Conservation (phyloP, 495 filamentous ascomycete genomes). For the Opeltia flavorubescens region DNA sequence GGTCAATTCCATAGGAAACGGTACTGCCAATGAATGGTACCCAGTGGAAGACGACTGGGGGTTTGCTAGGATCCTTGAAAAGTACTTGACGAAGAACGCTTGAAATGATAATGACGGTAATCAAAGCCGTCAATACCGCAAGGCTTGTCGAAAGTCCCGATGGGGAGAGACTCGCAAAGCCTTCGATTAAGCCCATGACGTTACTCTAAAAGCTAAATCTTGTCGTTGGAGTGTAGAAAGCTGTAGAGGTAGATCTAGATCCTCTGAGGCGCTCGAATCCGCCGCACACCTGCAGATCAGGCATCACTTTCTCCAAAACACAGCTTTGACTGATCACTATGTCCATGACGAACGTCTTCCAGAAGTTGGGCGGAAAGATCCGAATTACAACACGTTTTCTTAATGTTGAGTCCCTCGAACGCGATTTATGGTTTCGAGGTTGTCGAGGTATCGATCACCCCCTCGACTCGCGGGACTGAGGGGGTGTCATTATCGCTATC, state of each 20-base stretch:
- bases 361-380: not conserved
- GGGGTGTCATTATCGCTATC: no score
- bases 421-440: no score
- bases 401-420: no score
- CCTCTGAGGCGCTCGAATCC: not conserved
- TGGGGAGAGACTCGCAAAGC: not conserved
- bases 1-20: slow-evolving; percentile 70
- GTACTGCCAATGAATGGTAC: slow-evolving; percentile 70
- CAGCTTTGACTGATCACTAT: no score
- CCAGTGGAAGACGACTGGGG: slow-evolving; percentile 74
- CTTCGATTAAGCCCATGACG: not conserved
- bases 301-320: not conserved
- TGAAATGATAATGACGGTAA: slow-evolving; percentile 41
- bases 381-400: no score
- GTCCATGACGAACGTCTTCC: not conserved
- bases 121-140: slow-evolving; percentile 17
- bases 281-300: not conserved
- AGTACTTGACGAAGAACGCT: slow-evolving; percentile 58
- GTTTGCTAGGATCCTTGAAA: slow-evolving; percentile 57
- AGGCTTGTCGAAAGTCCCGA: not conserved
- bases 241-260: not conserved
- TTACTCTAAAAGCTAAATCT: no score
- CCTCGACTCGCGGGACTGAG: no score
- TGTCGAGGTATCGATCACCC: no score
- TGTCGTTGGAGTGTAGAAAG: not conserved